Evolutionary conservation across 2,329 filamentous ascomycete genomes (phyloP).

Genomic region (Lecanoromycetidae sp.): DNA sequence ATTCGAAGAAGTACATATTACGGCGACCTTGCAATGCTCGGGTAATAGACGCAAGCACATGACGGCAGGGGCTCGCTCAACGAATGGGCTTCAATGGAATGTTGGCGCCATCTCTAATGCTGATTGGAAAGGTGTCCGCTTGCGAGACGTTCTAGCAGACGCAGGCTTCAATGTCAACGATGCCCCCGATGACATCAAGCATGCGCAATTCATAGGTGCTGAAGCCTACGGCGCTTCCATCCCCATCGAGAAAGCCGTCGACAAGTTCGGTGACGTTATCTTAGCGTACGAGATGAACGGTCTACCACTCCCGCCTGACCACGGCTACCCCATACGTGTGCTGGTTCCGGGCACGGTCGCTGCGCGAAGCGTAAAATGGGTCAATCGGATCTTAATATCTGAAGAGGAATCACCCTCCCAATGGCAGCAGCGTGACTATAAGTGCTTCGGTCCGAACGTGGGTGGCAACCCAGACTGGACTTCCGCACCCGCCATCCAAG

Average conservation of each 20-base stretch:
- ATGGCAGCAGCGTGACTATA: slow-evolving; percentile 50
- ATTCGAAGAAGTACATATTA: slow-evolving; percentile 49
- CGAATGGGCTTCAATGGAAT: slow-evolving; percentile 50
- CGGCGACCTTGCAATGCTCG: slow-evolving; percentile 54
- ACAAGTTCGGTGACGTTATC: slow-evolving; percentile 57
- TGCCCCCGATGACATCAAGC: slow-evolving; percentile 41
- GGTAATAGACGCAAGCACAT: slow-evolving; percentile 60
- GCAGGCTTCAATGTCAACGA: slow-evolving; percentile 47
- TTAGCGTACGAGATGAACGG: slow-evolving; percentile 87
- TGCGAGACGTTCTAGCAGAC: slow-evolving; percentile 59
- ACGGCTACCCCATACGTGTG: slow-evolving; percentile 72
- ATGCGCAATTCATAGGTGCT: slow-evolving; percentile 57
- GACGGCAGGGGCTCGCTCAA: slow-evolving; percentile 38
- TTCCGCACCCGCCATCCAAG: slow-evolving; percentile 55
- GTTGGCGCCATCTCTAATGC: slow-evolving; percentile 59
- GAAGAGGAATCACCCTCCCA: slow-evolving; percentile 47
- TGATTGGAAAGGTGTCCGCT: slow-evolving; percentile 48
- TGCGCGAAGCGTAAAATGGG: slow-evolving; percentile 84
- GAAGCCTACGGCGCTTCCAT: slow-evolving; percentile 59
- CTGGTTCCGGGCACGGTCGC: slow-evolving; percentile 86
- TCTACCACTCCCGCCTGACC: slow-evolving; percentile 64
- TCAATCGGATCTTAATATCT: slow-evolving; percentile 68
- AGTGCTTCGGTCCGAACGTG: slow-evolving; percentile 57
- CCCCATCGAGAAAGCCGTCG: slow-evolving; percentile 54
- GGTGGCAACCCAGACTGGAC: slow-evolving; percentile 56